These are phyloP conservation scores for Alternaria dauci DNA, from an alignment of 2,329 filamentous ascomycete species.

Conservation along the genomic window DNA sequence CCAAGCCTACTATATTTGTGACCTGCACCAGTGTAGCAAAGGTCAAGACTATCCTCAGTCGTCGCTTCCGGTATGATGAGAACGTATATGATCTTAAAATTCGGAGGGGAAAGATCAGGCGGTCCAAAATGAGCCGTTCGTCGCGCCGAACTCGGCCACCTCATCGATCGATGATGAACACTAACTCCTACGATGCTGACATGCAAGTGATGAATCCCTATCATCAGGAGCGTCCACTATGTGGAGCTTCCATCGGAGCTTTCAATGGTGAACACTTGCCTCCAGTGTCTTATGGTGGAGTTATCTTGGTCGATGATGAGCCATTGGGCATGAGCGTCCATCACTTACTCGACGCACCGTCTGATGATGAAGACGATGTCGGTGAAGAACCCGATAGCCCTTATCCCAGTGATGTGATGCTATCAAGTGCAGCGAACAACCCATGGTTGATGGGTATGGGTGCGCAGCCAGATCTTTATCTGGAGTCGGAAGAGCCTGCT, in stretches of 20 bases:
- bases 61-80: conserved; percentile 73
- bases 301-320: conserved; percentile 83
- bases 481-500: conserved; percentile 37
- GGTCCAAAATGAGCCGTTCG: conserved; percentile 63
- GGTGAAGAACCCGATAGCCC: conserved; percentile 48
- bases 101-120: conserved; percentile 72
- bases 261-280: conserved; percentile 87
- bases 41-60: conserved; percentile 74
- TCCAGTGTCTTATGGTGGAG: conserved; percentile 88
- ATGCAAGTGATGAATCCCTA: conserved; percentile 69
- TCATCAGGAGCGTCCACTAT: conserved; percentile 80
- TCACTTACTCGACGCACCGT: conserved; percentile 82
- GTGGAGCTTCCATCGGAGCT: conserved; percentile 91
- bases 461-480: conserved; percentile 44
- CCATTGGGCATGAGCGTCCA: conserved; percentile 96
- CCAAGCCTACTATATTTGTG: conserved; percentile 76
- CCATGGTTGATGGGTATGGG: conserved; percentile 51
- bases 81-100: conserved; percentile 73
- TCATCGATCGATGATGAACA: conserved; percentile 54
- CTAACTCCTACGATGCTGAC: conserved; percentile 46
- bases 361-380: conserved; percentile 59
- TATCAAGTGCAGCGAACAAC: conserved; percentile 56
- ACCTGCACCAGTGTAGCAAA: conserved; percentile 79
- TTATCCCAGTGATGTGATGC: conserved; percentile 38
- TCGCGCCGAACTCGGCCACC: conserved; percentile 41